A percentile compares a stretch with the other conserved stretches of the same genome.
Conservation (phyloP, 768 basidiomycete genomes). For the Lyophyllum atratum region DNA sequence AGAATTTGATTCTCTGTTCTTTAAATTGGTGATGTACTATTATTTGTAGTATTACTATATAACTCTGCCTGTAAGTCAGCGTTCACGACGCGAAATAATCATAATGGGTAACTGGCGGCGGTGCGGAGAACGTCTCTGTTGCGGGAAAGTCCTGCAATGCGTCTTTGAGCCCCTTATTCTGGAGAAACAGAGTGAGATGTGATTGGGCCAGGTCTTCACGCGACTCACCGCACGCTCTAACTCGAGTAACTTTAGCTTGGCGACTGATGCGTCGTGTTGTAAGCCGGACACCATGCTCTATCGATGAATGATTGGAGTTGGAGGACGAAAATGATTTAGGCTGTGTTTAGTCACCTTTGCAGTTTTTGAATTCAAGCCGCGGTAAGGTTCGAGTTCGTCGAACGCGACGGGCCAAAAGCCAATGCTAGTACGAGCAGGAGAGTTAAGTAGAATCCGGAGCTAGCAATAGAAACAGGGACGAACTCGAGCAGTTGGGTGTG, state of each 20-base stretch:
- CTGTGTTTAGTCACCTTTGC: conserved; percentile 53
- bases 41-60: neutral
- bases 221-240: conserved; percentile 64
- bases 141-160: conserved; percentile 2
- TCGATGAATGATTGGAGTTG: neutral
- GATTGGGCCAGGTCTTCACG: neutral
- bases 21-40: neutral
- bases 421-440: conserved; percentile 27
- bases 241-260: conserved; percentile 66
- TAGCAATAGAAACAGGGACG: conserved; percentile 3
- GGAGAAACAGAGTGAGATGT: neutral
- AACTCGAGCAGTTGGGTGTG: conserved; percentile 57
- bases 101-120: neutral
- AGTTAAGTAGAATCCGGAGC: conserved; percentile 1
- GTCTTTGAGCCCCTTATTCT: conserved; percentile 34
- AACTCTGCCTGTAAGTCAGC: neutral
- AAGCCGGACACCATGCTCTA: conserved; percentile 77
- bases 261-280: conserved; percentile 61
- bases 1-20: conserved; percentile 4
- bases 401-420: conserved; percentile 59
- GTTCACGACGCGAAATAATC: conserved; percentile 3
- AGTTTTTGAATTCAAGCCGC: conserved; percentile 74
- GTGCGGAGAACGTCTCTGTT: neutral
- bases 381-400: conserved; percentile 60
- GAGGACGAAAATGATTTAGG: neutral